Evolutionary conservation across 148 eudicot genomes (phyloP), one percentile per base, ranked within the genome.

Genomic region (Cornus florida): DNA sequence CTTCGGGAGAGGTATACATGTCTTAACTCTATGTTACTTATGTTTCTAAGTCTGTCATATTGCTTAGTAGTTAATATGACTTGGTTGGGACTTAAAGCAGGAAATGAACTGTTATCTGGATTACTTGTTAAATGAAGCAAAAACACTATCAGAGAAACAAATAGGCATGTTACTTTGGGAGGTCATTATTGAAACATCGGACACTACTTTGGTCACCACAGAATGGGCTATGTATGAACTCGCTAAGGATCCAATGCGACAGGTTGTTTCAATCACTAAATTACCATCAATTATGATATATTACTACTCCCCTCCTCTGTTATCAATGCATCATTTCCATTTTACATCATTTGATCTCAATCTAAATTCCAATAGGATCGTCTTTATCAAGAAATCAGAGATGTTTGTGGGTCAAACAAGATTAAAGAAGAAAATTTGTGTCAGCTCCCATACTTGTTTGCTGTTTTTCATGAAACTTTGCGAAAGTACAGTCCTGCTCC

Each of bases 211-310:
- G 75, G 79, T 91, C 78, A 75, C 93, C 32, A 77, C 93, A 2
- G 98, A 95, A 85, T 95, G 99, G 99, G 98, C 99, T 73, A 83
- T 95, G 81, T 95, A 88, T 80, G 93, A 95, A 85, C 93, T 95
- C 65, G 90, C 92, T 67, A 93, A 88, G 82, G 75, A 93, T 82
- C 91, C 89, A 3, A 79, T 84, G 31, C 80, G 86, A 12, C 99
- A 95, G 99, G 99, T 95, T 78, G 6, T 48, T 48, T 8, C 56
- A 22, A 7, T 50, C 35, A 1, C 19, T 6, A 3, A 32, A 11
- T 8, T 4, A 35, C 17, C 1, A 5, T 35, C 41, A 35, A 35
- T 35, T 28, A 28, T 28, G 28, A 35, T 35, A 14, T 12, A 31
- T 16, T 5, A 31, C 4, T 8, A 35, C 5, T 35, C 38, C 38